Conservation (phyloP, 495 filamentous ascomycete species). For the Aspergillus asperescens region DNA sequence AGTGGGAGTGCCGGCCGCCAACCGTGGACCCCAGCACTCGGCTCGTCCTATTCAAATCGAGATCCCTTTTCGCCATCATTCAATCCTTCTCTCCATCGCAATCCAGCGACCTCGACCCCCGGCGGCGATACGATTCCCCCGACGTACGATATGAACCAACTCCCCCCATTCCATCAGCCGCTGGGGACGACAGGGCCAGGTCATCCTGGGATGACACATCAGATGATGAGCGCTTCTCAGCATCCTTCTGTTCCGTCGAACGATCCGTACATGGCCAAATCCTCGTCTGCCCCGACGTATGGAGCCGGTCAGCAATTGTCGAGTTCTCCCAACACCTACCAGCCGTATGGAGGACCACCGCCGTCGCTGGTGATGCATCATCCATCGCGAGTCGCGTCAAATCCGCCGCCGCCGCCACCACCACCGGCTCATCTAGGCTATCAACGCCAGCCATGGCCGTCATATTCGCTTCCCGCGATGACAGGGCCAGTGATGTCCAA, state of each 20-base stretch:
- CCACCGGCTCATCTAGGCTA: conserved; percentile 43
- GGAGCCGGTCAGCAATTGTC: conserved; percentile 54
- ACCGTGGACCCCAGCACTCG: conserved; percentile 27
- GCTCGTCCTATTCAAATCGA: conserved; percentile 36
- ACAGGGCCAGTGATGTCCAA: conserved; percentile 72
- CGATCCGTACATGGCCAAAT: conserved; percentile 57
- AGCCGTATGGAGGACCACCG: conserved; percentile 51
- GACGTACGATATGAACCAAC: conserved; percentile 55
- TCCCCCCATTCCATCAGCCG: conserved; percentile 54
- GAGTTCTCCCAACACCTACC: conserved; percentile 56
- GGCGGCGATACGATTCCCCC: conserved; percentile 43
- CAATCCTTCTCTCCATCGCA: conserved; percentile 35
- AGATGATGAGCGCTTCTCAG: conserved; percentile 51
- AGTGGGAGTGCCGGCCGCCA: conserved; percentile 41
- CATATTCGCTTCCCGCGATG: conserved; percentile 55
- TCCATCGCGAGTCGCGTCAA: conserved; percentile 50
- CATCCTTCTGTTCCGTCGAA: conserved; percentile 52
- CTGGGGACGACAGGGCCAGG: conserved; percentile 29
- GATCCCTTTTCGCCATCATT: conserved; percentile 54
- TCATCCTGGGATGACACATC: conserved; percentile 32
- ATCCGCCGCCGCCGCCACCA: conserved; percentile 28
- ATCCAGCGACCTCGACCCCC: conserved; percentile 47
- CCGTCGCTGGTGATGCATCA: conserved; percentile 55
- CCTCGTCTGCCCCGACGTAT: conserved; percentile 54
- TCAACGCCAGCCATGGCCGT: conserved; percentile 48